Evolutionary conservation across 139 green algal species (phyloP), one percentile per base, ranked within the genome.

Genomic region (Gonium pectorale): DNA sequence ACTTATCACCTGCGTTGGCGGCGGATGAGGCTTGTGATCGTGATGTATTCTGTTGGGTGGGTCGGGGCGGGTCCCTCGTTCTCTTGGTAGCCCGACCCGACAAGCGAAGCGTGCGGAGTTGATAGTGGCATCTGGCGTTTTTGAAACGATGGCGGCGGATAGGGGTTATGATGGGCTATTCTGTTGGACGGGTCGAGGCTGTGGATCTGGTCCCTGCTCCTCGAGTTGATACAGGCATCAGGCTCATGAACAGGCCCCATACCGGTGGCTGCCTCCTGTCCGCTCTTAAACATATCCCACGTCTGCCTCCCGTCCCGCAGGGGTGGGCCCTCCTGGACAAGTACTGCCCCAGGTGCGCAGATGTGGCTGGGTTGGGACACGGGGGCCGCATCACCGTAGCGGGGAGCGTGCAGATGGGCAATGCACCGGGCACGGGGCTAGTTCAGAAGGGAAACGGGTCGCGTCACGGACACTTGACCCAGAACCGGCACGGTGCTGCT

Each of bases 271-370:
- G 17, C 17, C 49, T 17, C 49, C 17, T 56, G 49, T 56, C 49
- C 49, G 13, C 17, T 56, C 49, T 56, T 56, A 13, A 13, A 33
- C 56, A 15, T n/a, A 40, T 8, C 31, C n/a, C 31, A 17, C 31
- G 31, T 69, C 62, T 43, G n/a, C 62, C 62, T 41, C 11, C 22
- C 19, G 27, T n/a, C 56, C 29, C 40, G 21, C 66, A 73, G 29
- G 79, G 88, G 44, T 89, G 54, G 79, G 83, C 87, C 44, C 71
- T 83, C 0, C 71, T 74, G 29, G 87, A 86, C 51, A 89, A 82
- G 72, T 82, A 90, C 38, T 91, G 83, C 51, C 83, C 87, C 37
- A 52, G 83, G 51, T 82, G 37, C 0, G 52, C n/a, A 5, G 49
- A 37, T 51, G 54, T 49, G 31, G 35, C 17, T 5, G 26, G 2